Base-by-base conservation (phyloP, 192 early-diverging fungal genomes). In the Backusella parvicylindrica region DNA sequence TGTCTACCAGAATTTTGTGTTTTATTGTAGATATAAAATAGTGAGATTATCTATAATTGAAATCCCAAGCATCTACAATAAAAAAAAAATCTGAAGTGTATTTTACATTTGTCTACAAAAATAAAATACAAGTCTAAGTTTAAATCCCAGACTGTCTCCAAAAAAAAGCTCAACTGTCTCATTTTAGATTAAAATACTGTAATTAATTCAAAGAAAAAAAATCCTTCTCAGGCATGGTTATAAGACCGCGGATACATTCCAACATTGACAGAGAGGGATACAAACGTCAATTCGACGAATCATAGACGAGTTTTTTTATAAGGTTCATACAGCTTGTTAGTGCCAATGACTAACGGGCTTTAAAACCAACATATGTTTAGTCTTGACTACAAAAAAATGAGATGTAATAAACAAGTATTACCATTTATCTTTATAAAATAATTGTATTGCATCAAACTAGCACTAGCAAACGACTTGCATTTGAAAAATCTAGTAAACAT, bases 1-100 rank as follows among this genome's bases (percentile, higher is more conserved):
- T 41, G 40, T 41, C 40, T 41, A 41, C 0, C 89, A 96, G 15
- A 92, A 97, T 69, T 75, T 74, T 47, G 83, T 95, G 74, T 81
- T 81, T 35, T 97, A 96, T 70, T 95, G 86, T 81, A 87, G 81
- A 23, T 93, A 71, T 50, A 56, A 56, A 35, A 50, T 33, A 43
- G 53, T 35, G 49, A 50, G 32, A 71, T 23, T 1, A 18, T 35
- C 28, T 35, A 18, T 38, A 16, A 21, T n/a, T 36, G 7, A 16
- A 38, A 4, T 30, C 36, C 8, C 43, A 18, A 33, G 6, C 13
- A 3, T 12, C 37, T 38, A 38, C 37, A 38, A 12, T 30, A 11
- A 63, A 30, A 11, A 53, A 53, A 23, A 53, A 21, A 66, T 65
- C 32, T 35, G 64, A 33, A 15, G 64, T 37, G 9, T 40, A 43